Evolutionary conservation across 2,329 filamentous ascomycete species (phyloP), one percentile per base, ranked within the genome.

Genomic region (Penicillium sp.): DNA sequence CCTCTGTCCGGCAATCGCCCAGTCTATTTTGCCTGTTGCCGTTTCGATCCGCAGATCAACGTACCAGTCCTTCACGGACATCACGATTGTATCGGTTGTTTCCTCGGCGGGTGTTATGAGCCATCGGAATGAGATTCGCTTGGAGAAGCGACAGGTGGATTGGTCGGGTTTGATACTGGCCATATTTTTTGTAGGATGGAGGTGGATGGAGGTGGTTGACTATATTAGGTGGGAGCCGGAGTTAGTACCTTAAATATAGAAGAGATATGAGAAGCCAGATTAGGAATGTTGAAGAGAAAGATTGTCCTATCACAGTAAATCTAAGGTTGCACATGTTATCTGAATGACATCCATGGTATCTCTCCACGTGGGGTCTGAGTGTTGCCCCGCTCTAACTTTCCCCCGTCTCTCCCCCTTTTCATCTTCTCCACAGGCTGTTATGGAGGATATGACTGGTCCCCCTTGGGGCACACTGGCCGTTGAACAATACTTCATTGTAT

Each of bases 91-190:
- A 50, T 79, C 75, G 13, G 76, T 78, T 36, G 71, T 75, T 57
- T 79, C 77, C 29, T 70, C 73, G 2, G 75, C 62, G 0, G 72
- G 63, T 16, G 74, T 75, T 9, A 75, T 75, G 1, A 72, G 68
- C 77, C 77, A 79, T 62, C 75, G 74, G 27, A 79, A 65, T 25
- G 75, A 77, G 40, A 78, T 69, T 23, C 77, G 72, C 9, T 74
- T 78, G 11, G 76, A 78, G 47, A 72, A 66, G 38, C 62, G 62
- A 40, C 65, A 65, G 5, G 44, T 44, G 2, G 63, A 57, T 19
- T 46, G 31, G 2, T 57, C 27, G 6, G 53, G 29, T 15, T 51
- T 53, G 13, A 25, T 39, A 36, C 16, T 53, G 33, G 56, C n/a
- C 63, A 65, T 65, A 11, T 16, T 55, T 13, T n/a, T 27, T 19